phyloP scores from a whole-genome alignment of 2,329 filamentous ascomycete species.

The Pseudocercospora macadamiae region DNA sequence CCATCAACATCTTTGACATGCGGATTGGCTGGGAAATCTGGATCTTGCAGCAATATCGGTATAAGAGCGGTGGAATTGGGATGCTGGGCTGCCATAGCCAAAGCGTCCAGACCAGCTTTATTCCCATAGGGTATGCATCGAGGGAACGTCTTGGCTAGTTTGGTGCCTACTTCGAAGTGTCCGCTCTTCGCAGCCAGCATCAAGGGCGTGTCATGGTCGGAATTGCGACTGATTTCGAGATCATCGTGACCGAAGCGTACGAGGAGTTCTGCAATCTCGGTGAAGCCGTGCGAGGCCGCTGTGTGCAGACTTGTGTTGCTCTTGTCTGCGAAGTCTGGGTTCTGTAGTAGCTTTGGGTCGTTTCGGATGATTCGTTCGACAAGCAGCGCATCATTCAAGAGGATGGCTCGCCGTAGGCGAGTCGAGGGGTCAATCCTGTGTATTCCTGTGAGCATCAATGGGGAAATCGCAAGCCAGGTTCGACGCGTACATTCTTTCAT shows the following conservation, averaged over 20 bases:
- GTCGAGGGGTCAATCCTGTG: slow-evolving; percentile 75
- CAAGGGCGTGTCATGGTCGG: slow-evolving; percentile 76
- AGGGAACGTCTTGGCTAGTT: slow-evolving; percentile 68
- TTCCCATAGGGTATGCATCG: slow-evolving; percentile 67
- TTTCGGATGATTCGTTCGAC: slow-evolving; percentile 75
- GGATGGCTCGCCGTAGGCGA: slow-evolving; percentile 80
- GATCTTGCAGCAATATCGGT: slow-evolving; percentile 43
- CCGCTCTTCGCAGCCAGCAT: slow-evolving; percentile 74
- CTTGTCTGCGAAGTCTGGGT: slow-evolving; percentile 74
- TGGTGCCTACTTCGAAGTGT: slow-evolving; percentile 72
- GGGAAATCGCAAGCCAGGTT: neutral
- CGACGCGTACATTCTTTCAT: slow-evolving; percentile 20
- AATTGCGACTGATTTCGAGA: slow-evolving; percentile 74
- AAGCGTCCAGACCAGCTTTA: slow-evolving; percentile 68
- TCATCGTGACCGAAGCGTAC: slow-evolving; percentile 75
- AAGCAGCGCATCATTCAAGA: slow-evolving; percentile 71
- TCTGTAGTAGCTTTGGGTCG: slow-evolving; percentile 72
- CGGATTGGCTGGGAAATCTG: slow-evolving; percentile 36
- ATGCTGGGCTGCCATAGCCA: slow-evolving; percentile 45
- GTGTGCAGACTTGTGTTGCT: slow-evolving; percentile 86
- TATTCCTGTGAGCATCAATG: slow-evolving; percentile 10
- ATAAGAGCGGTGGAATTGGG: slow-evolving; percentile 45
- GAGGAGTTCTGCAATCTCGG: slow-evolving; percentile 68
- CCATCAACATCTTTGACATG: slow-evolving; percentile 63
- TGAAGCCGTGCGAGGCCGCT: slow-evolving; percentile 72